Conservation (phyloP, 306 rosid species). For the Trifolium dubium region DNA sequence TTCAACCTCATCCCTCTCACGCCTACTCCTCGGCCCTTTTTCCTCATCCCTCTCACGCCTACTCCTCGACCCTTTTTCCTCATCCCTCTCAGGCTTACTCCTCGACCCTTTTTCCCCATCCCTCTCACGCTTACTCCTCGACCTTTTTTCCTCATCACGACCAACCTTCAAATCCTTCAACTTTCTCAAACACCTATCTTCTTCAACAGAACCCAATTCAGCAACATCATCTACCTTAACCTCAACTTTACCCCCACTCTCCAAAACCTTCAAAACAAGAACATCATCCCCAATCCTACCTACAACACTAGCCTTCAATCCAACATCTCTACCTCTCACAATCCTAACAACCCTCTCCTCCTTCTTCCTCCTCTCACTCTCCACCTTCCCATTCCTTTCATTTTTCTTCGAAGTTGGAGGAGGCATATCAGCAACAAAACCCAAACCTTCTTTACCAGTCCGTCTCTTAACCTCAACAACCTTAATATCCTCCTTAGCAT, state of each 20-base stretch:
- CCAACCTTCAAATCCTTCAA: slow-evolving; percentile 54
- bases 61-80: slow-evolving; percentile 39
- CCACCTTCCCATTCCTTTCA: neutral
- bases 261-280: slow-evolving; percentile 54
- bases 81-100: slow-evolving; percentile 22
- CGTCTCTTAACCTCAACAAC: slow-evolving; percentile 55
- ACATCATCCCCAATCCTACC: slow-evolving; percentile 43
- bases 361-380: slow-evolving; percentile 12
- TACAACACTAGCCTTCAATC: slow-evolving; percentile 60
- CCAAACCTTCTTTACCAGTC: slow-evolving; percentile 73
- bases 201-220: slow-evolving; percentile 67
- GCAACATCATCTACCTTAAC: slow-evolving; percentile 54
- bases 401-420: slow-evolving; percentile 15
- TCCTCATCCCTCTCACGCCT: slow-evolving; percentile 28
- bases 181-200: slow-evolving; percentile 66
- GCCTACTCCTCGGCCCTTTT: slow-evolving; percentile 38
- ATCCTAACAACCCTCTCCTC: slow-evolving; percentile 57
- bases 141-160: slow-evolving; percentile 35
- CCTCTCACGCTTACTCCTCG: slow-evolving; percentile 34
- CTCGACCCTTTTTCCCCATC: slow-evolving; percentile 43
- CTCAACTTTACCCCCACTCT: slow-evolving; percentile 47
- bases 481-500: slow-evolving; percentile 71
- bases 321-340: slow-evolving; percentile 62
- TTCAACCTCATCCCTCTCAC: slow-evolving; percentile 28
- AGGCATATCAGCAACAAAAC: slow-evolving; percentile 54